phyloP scores from a whole-genome alignment of 768 basidiomycete species.

The Trametes villosa region DNA sequence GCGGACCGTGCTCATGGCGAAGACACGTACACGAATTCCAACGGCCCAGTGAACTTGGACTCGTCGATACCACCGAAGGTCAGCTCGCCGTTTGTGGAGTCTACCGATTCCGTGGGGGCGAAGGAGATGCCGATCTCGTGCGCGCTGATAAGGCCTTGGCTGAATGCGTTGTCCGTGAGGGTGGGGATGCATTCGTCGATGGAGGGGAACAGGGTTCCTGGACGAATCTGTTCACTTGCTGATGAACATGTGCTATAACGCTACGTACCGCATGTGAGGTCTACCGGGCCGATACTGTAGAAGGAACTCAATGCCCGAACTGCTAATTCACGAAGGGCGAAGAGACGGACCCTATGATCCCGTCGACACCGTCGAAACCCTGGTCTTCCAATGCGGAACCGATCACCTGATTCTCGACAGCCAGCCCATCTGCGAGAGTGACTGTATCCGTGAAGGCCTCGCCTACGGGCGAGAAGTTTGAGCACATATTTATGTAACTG shows the following conservation, averaged over 20 bases:
- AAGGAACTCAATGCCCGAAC: background rate
- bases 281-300: background rate
- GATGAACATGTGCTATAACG: too few species aligned
- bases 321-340: background rate
- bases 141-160: conserved; percentile 33
- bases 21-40: conserved; percentile 34
- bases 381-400: conserved; percentile 54
- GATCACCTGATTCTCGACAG: conserved; percentile 60
- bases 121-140: conserved; percentile 41
- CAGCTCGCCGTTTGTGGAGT: conserved; percentile 25
- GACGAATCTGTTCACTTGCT: too few species aligned
- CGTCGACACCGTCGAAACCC: conserved; percentile 56
- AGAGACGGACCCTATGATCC: conserved; percentile 62
- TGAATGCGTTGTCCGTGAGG: conserved; percentile 39
- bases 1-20: too few species aligned
- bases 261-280: background rate
- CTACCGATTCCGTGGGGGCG: conserved; percentile 17
- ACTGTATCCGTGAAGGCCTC: conserved; percentile 50
- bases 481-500: background rate
- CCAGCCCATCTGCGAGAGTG: conserved; percentile 48
- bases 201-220: too few species aligned
- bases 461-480: conserved; percentile 1
- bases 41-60: conserved; percentile 33
- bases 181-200: conserved; percentile 31
- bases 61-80: conserved; percentile 29